Evolutionary conservation across 331 rosid genomes (phyloP), one percentile per base, ranked within the genome.

Genomic region (Malus hybrid): DNA sequence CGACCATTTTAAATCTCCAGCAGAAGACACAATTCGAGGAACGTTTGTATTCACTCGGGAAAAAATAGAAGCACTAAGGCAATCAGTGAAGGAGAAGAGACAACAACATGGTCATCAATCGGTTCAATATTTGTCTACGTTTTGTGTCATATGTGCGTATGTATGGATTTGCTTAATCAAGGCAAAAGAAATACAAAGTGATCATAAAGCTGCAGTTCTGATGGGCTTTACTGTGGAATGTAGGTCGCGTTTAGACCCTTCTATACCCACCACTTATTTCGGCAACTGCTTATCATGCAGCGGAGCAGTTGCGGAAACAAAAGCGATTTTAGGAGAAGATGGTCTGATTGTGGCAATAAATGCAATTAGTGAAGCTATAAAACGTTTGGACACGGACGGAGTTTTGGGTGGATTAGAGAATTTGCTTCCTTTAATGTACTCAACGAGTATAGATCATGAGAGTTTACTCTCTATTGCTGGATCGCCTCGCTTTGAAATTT

Each of bases 401-500:
- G 54, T 75, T 15, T 57, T 80, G 5, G 50, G n/a, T 4, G 85
- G 77, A 20, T 81, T 72, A 18, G 77, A 67, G 29, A 75, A 34
- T 10, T 28, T 50, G 70, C 6, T 32, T 16, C 7, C 77, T 9
- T 36, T 9, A 36, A 9, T 8, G 1, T 8, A 36, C 44, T 36
- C 1, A 9, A 36, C 44, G 44, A 36, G 44, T 36, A 36, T 36
- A 9, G 44, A 36, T 36, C 44, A 33, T 16, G 46, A 34, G 0
- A 46, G 57, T 20, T 0, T 14, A 5, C 46, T 73, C 0, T 46
- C 56, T 19, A 76, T 80, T 13, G 82, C 87, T 0, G 87, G 93
- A 6, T 87, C 88, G 8, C 70, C 28, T 32, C 66, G 84, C 14
- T 87, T 87, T 62, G 86, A 81, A 39, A 68, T 83, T 48, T 86